Percentiles rank a stretch among this genome's conserved stretches.
phyloP scores from a whole-genome alignment of 371 early-diverging fungal species.

The Rhizopus stolonifer region DNA sequence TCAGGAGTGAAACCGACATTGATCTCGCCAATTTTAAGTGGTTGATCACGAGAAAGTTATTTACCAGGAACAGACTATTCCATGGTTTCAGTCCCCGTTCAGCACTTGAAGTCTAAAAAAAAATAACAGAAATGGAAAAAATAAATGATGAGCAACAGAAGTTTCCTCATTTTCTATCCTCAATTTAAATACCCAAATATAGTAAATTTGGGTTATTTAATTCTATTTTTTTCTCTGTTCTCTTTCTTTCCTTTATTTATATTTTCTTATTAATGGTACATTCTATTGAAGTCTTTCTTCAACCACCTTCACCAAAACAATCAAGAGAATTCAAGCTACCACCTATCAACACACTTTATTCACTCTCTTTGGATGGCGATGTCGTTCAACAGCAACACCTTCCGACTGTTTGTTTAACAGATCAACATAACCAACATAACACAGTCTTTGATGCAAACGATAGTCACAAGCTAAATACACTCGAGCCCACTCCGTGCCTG shows the following conservation, averaged over 20 bases:
- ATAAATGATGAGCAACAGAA: constrained; percentile 8
- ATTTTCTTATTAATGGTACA: constrained; percentile 11
- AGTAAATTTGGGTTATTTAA: constrained; percentile 14
- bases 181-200: constrained; percentile 13
- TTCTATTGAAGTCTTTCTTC: constrained; percentile 15
- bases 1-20: too few relatives aligned
- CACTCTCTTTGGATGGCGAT: neutral
- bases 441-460: neutral
- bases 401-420: neutral
- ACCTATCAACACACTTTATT: constrained; percentile 16
- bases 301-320: constrained; percentile 21
- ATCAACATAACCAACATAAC: neutral
- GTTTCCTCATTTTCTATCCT: constrained; percentile 1
- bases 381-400: constrained; percentile 8
- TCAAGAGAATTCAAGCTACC: constrained; percentile 15
- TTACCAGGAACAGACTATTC: too few relatives aligned
- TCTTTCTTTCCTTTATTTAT: neutral
- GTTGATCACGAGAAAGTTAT: too few relatives aligned
- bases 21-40: too few relatives aligned
- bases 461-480: constrained; percentile 6
- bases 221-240: constrained; percentile 1
- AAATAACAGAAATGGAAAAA: constrained; percentile 8
- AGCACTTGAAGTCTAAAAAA: too few relatives aligned
- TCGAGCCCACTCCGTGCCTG: neutral
- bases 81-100: too few relatives aligned